phyloP scores from a whole-genome alignment of 805 yeast genomes.

The Henningerozyma blattae region DNA sequence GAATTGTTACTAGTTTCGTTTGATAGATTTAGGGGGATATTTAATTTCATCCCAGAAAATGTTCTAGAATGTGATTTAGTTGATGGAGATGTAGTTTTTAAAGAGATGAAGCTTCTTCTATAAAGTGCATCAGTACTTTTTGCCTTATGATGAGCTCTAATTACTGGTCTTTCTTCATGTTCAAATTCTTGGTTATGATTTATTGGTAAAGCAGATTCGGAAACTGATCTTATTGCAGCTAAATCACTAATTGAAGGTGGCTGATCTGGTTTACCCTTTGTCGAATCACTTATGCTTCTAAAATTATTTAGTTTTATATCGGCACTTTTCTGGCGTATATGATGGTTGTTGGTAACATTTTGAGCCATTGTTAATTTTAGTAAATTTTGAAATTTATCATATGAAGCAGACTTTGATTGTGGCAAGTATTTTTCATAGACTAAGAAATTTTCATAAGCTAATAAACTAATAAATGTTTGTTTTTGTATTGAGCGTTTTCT shows the following conservation, averaged over 20 bases:
- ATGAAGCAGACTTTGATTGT: constrained; percentile 38
- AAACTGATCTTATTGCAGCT: constrained; percentile 13
- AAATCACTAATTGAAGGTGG: constrained; percentile 6
- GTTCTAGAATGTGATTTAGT: constrained; percentile 3
- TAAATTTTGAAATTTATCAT: constrained; percentile 43
- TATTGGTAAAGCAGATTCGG: constrained; percentile 15
- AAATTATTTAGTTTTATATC: constrained; percentile 14
- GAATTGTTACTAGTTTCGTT: neutral
- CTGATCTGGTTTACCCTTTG: constrained; percentile 8
- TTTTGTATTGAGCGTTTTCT: constrained; percentile 45
- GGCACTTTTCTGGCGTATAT: constrained; percentile 12
- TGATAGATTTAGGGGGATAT: constrained; percentile 19
- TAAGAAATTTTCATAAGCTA: constrained; percentile 52
- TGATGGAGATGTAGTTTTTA: constrained; percentile 13
- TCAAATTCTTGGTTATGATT: constrained; percentile 11
- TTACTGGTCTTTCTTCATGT: constrained; percentile 18
- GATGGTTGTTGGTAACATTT: constrained; percentile 19
- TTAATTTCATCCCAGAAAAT: constrained; percentile 13
- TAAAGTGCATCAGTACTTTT: constrained; percentile 23
- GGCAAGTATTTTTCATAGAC: constrained; percentile 28
- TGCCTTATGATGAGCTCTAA: constrained; percentile 16
- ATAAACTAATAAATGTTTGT: constrained; percentile 49
- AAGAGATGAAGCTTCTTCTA: constrained; percentile 24
- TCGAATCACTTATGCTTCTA: constrained; percentile 20
- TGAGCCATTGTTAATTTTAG: constrained; percentile 34